Evolutionary conservation across 2,329 filamentous ascomycete genomes (phyloP).

Genomic region (Sporothrix humicola): DNA sequence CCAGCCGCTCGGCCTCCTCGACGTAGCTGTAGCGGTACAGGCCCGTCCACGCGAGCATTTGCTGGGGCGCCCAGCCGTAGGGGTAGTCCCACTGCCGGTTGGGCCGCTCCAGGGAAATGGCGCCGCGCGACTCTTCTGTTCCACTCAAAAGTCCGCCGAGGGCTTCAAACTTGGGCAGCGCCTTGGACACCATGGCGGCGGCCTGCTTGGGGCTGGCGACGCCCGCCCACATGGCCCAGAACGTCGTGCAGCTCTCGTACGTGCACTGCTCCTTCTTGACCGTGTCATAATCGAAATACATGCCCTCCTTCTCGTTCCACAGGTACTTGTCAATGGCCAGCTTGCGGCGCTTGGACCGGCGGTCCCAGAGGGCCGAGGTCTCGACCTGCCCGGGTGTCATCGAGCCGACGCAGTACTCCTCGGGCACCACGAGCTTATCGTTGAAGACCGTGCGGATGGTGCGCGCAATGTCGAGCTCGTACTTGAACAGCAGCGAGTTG

Average conservation of each 20-base stretch:
- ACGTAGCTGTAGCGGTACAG: slow-evolving; percentile 89
- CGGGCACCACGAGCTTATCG: slow-evolving; percentile 80
- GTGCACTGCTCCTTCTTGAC: slow-evolving; percentile 76
- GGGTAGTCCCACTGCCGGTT: slow-evolving; percentile 99
- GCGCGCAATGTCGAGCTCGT: slow-evolving; percentile 89
- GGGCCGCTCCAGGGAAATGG: slow-evolving; percentile 77
- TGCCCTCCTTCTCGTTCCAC: slow-evolving; percentile 89
- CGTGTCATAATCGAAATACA: slow-evolving; percentile 98
- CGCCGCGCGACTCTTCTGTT: slow-evolving; percentile 85
- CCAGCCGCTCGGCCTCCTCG: slow-evolving; percentile 84
- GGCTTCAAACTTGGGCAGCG: slow-evolving; percentile 84
- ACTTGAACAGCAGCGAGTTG: slow-evolving; percentile 95
- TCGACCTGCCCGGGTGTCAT: slow-evolving; percentile 73
- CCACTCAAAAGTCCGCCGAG: slow-evolving; percentile 88
- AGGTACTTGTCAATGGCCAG: slow-evolving; percentile 87
- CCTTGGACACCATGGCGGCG: slow-evolving; percentile 77
- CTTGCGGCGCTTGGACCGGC: slow-evolving; percentile 83
- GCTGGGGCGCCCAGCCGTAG: slow-evolving; percentile 97
- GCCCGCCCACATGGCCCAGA: slow-evolving; percentile 98
- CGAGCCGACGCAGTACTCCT: slow-evolving; percentile 76
- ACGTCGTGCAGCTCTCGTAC: slow-evolving; percentile 91
- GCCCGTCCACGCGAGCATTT: slow-evolving; percentile 97
- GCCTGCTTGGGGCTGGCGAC: slow-evolving; percentile 85
- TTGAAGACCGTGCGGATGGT: slow-evolving; percentile 84
- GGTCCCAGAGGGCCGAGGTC: slow-evolving; percentile 87